Evolutionary conservation across 345 rosid genomes (phyloP), one percentile per base, ranked within the genome.

Genomic region (Hibiscus mutabilis): DNA sequence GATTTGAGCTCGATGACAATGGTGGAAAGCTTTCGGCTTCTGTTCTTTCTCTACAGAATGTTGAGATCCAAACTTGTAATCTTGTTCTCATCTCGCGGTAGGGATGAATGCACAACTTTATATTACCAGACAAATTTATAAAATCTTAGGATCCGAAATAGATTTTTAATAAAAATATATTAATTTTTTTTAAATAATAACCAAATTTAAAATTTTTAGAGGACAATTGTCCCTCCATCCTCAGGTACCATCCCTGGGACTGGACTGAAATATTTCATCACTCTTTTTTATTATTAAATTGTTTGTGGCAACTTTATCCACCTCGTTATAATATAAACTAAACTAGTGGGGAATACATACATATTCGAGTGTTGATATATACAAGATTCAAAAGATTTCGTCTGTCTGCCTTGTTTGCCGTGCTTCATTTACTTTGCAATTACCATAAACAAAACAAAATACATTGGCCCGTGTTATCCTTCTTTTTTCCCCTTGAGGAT

Each of bases 261-360:
- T n/a, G n/a, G n/a, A n/a, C n/a, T n/a, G 33, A n/a, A n/a, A n/a
- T n/a, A n/a, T n/a, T 75, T 73, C 69, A 72, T 62, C 42, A 37
- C 0, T 60, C 62, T 44, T 19, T 21, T 6, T 37, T 3, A 4
- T 5, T 18, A 27, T 27, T 4, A 65, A 66, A 19, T 18, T 46
- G 19, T 37, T 33, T 53, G 42, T 40, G 66, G 81, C 81, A 76
- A 74, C 62, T 66, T 77, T 78, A 33, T 31, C 31, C 22, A 58
- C 13, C 68, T 31, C 60, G 5, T 44, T 69, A 62, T 74, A 62
- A 25, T 53, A 59, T 2, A 56, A 71, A 51, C 19, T 37, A 37
- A 37, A 37, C 11, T 2, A 37, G 11, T 37, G 68, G 35, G 64
- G 42, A 37, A 37, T 37, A 8, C 42, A 58, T 53, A 35, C 63